A percentile compares a stretch with the other conserved stretches of the same genome.
phyloP scores from a whole-genome alignment of 192 early-diverging fungal species.

The Umbelopsis vinacea region DNA sequence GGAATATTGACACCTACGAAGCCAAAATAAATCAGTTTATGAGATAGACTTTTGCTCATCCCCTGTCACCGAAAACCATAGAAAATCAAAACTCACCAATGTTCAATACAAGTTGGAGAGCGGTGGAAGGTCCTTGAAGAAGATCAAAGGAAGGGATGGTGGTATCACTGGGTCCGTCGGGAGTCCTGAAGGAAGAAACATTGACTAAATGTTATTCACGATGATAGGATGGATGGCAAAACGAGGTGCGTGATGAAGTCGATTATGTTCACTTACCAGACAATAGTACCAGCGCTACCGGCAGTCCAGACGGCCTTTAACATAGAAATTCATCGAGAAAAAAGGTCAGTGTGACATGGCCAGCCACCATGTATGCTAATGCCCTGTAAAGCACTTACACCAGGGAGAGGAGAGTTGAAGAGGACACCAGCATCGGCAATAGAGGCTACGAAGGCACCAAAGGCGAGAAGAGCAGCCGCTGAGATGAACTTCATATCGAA shows the following conservation, averaged over 20 bases:
- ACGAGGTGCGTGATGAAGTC: no score
- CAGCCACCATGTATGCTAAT: background rate
- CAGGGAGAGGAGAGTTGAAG: slow-evolving; percentile 29
- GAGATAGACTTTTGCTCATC: no score
- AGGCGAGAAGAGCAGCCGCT: slow-evolving; percentile 22
- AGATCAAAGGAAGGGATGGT: slow-evolving; percentile 26
- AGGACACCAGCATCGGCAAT: slow-evolving; percentile 25
- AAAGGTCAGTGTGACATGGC: background rate
- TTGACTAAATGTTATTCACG: no score
- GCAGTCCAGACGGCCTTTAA: slow-evolving; percentile 22
- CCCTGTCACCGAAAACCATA: no score
- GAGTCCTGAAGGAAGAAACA: background rate
- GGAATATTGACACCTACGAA: slow-evolving; percentile 7
- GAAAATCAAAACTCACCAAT: background rate
- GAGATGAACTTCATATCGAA: slow-evolving; percentile 28
- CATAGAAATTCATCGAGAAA: background rate
- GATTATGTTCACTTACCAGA: slow-evolving; percentile 9
- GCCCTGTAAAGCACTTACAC: background rate
- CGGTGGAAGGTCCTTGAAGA: slow-evolving; percentile 23
- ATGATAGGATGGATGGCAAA: no score
- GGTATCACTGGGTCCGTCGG: background rate
- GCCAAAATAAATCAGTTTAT: no score
- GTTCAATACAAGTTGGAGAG: slow-evolving; percentile 2
- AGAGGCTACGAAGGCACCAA: slow-evolving; percentile 22
- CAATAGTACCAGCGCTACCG: slow-evolving; percentile 21